A percentile compares a stretch with the other conserved stretches of the same genome.
phyloP scores from a whole-genome alignment of 2,329 filamentous ascomycete species.

The Aspergillus sp. region DNA sequence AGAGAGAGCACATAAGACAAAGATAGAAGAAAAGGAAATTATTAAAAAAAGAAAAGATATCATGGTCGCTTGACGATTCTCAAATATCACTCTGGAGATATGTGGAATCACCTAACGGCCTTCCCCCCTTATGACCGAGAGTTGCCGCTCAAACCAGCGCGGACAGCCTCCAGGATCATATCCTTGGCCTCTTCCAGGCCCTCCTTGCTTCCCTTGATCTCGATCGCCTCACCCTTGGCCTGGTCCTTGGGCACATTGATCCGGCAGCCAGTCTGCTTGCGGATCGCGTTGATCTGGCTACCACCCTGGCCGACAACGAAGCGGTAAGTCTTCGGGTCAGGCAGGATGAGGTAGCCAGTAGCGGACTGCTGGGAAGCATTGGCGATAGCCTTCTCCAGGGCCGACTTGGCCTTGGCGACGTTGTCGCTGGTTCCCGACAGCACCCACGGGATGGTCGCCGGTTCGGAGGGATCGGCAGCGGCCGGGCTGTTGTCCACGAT shows the following conservation, averaged over 20 bases:
- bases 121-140: constrained; percentile 13
- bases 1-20: neutral
- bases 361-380: constrained; percentile 54
- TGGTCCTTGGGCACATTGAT: constrained; percentile 91
- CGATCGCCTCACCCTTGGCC: constrained; percentile 75
- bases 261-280: constrained; percentile 87
- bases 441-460: constrained; percentile 72
- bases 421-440: constrained; percentile 77
- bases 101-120: neutral
- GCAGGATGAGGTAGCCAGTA: constrained; percentile 84
- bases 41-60: neutral
- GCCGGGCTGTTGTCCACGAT: constrained; percentile 60
- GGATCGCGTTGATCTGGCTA: constrained; percentile 87
- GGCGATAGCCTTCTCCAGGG: constrained; percentile 72
- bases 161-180: constrained; percentile 81
- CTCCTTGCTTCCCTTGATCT: constrained; percentile 77
- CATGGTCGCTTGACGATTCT: neutral
- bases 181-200: constrained; percentile 86
- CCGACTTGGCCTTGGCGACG: constrained; percentile 76
- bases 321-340: constrained; percentile 85
- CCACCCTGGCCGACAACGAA: constrained; percentile 88
- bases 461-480: constrained; percentile 31
- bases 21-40: neutral
- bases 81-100: neutral
- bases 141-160: constrained; percentile 39